phyloP scores from a whole-genome alignment of 805 yeast genomes.

The Metschnikowia kunwiensis region DNA sequence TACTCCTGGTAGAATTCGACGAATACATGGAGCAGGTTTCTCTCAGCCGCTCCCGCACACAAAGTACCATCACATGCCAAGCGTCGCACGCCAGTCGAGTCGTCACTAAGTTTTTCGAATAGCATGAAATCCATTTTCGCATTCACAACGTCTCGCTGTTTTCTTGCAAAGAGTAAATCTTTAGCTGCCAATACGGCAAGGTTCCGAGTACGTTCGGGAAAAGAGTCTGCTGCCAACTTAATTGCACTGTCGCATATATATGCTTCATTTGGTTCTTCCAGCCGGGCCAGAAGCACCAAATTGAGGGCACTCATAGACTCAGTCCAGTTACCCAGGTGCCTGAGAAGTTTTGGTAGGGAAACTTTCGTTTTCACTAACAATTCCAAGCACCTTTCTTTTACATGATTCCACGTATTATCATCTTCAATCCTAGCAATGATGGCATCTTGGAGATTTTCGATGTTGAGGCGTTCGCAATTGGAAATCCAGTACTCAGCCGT shows the following conservation, averaged over 20 bases:
- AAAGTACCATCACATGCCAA: conserved; percentile 5
- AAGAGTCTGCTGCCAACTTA: conserved; percentile 3
- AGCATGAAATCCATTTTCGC: conserved; percentile 1
- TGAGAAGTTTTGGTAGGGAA: background rate
- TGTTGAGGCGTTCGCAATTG: background rate
- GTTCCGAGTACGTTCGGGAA: conserved; percentile 4
- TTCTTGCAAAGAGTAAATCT: background rate
- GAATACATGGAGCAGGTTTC: conserved; percentile 1
- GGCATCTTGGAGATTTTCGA: background rate
- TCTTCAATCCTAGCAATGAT: background rate
- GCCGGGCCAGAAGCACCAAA: conserved; percentile 8
- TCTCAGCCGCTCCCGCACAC: conserved; percentile 2
- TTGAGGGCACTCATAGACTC: background rate
- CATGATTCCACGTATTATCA: conserved; percentile 3
- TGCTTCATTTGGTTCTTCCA: background rate
- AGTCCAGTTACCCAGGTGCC: background rate
- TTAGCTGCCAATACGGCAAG: conserved; percentile 7
- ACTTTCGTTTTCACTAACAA: conserved; percentile 1
- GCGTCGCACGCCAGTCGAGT: conserved; percentile 6
- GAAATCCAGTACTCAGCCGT: conserved; percentile 4
- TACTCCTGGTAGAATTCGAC: background rate
- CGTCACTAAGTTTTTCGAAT: conserved; percentile 10
- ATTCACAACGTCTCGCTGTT: background rate
- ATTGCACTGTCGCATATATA: background rate
- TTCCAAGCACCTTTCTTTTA: background rate